phyloP scores from a whole-genome alignment of 495 filamentous ascomycete species.

The Podospora anserina region DNA sequence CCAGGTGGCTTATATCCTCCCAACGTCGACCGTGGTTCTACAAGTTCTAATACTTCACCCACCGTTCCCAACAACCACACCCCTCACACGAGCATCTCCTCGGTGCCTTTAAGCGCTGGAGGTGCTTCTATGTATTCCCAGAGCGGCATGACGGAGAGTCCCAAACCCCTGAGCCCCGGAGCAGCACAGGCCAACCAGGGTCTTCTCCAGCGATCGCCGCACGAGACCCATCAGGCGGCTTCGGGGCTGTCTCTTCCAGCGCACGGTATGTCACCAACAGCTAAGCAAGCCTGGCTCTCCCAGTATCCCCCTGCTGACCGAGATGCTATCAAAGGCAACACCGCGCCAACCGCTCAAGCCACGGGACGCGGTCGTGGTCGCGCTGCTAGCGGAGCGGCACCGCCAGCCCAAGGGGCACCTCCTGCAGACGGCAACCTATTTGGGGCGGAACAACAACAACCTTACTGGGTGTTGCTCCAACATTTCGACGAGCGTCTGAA shows the following conservation, averaged over 20 bases:
- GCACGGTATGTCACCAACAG: slow-evolving; percentile 35
- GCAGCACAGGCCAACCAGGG: slow-evolving; percentile 22
- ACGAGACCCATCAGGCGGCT: slow-evolving; percentile 27
- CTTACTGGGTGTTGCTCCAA: slow-evolving; percentile 50
- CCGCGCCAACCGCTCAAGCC: slow-evolving; percentile 26
- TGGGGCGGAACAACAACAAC: slow-evolving; percentile 42
- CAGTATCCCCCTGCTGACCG: slow-evolving; percentile 50
- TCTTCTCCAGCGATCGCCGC: slow-evolving; percentile 44
- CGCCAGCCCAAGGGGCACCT: slow-evolving; percentile 29
- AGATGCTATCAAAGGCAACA: slow-evolving; percentile 43
- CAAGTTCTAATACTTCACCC: slow-evolving; percentile 54
- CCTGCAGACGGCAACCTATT: slow-evolving; percentile 46
- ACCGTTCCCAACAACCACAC: slow-evolving; percentile 43
- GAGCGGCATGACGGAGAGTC: slow-evolving; percentile 75
- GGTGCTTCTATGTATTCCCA: slow-evolving; percentile 65
- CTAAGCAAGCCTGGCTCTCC: slow-evolving; percentile 36
- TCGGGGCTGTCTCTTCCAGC: slow-evolving; percentile 40
- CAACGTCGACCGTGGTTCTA: slow-evolving; percentile 47
- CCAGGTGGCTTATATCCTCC: slow-evolving; percentile 60
- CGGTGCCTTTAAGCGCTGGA: slow-evolving; percentile 46
- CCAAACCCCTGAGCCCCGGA: slow-evolving; percentile 78
- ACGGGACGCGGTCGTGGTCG: slow-evolving; percentile 27
- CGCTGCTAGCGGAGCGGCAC: slow-evolving; percentile 22
- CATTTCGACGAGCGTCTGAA: slow-evolving; percentile 49
- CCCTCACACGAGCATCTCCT: slow-evolving; percentile 47